These are phyloP conservation scores for Rhododendron ferrugineum DNA, from an alignment of 148 eudicot genomes.

Conservation along the genomic window DNA sequence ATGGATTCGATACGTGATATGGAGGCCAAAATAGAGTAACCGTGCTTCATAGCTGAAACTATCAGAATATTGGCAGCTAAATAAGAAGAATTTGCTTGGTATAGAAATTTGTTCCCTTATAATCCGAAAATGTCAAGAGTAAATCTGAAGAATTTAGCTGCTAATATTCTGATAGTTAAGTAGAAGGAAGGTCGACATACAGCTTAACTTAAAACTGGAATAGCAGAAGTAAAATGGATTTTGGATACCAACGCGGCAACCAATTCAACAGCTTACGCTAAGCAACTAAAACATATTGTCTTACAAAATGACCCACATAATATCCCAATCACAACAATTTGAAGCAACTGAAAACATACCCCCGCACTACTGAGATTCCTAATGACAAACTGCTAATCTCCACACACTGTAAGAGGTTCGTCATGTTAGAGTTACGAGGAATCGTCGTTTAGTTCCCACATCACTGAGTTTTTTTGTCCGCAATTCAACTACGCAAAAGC, in stretches of 20 bases:
- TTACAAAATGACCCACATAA: neutral
- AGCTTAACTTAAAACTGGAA: neutral
- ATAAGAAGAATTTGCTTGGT: neutral
- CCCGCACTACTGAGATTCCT: neutral
- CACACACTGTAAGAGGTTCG: neutral
- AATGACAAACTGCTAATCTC: neutral
- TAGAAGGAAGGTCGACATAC: too few species aligned
- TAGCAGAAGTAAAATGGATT: neutral
- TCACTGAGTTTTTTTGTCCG: neutral
- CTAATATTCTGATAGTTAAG: constrained; percentile 14
- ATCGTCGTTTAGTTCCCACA: neutral
- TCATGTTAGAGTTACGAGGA: neutral
- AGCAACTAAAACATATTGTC: neutral
- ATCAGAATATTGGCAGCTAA: too few species aligned
- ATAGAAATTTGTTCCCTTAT: neutral
- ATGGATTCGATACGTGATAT: too few species aligned
- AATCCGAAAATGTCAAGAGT: constrained; percentile 20
- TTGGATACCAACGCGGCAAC: neutral
- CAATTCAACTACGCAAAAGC: neutral
- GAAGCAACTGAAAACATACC: neutral
- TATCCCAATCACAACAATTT: neutral
- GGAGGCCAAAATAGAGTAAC: too few species aligned
- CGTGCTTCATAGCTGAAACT: too few species aligned
- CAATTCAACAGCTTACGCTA: neutral
- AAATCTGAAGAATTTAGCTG: constrained; percentile 31